Conservation (phyloP, 805 yeast species). For the Metschnikowia dekortorum region DNA sequence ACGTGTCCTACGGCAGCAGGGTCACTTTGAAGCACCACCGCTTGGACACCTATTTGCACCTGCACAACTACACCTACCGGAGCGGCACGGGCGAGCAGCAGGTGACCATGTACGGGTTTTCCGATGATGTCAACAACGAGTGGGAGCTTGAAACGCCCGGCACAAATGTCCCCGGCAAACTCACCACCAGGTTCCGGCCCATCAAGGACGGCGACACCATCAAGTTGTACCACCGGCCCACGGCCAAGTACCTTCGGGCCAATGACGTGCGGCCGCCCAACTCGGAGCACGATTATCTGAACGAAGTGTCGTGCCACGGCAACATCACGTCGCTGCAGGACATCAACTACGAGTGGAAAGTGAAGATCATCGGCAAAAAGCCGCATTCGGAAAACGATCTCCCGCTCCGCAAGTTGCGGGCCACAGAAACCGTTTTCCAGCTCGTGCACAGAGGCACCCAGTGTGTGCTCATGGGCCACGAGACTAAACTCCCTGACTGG, state of each 20-base stretch:
- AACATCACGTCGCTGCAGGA: constrained; percentile 55
- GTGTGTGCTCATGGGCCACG: constrained; percentile 74
- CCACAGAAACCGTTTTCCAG: constrained; percentile 68
- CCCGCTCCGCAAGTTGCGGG: constrained; percentile 38
- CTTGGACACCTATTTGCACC: constrained; percentile 75
- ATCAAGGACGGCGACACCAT: constrained; percentile 55
- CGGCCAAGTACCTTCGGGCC: constrained; percentile 67
- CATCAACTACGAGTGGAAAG: constrained; percentile 63
- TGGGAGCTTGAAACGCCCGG: constrained; percentile 60
- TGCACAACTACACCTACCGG: constrained; percentile 61
- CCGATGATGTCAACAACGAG: constrained; percentile 57
- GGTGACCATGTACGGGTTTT: constrained; percentile 65
- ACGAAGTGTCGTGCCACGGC: constrained; percentile 75
- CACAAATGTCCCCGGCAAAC: constrained; percentile 36
- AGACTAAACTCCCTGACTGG: constrained; percentile 74
- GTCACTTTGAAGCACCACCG: constrained; percentile 67
- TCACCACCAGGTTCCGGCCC: constrained; percentile 28
- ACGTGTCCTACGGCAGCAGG: constrained; percentile 66
- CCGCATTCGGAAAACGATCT: constrained; percentile 31
- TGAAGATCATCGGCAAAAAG: constrained; percentile 42
- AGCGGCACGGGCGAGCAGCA: constrained; percentile 73
- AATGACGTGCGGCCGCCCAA: constrained; percentile 79
- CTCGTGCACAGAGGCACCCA: constrained; percentile 60
- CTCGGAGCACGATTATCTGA: constrained; percentile 84
- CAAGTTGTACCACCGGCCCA: constrained; percentile 63